phyloP scores from a whole-genome alignment of 495 filamentous ascomycete species.

The Daldinia vernicosa region DNA sequence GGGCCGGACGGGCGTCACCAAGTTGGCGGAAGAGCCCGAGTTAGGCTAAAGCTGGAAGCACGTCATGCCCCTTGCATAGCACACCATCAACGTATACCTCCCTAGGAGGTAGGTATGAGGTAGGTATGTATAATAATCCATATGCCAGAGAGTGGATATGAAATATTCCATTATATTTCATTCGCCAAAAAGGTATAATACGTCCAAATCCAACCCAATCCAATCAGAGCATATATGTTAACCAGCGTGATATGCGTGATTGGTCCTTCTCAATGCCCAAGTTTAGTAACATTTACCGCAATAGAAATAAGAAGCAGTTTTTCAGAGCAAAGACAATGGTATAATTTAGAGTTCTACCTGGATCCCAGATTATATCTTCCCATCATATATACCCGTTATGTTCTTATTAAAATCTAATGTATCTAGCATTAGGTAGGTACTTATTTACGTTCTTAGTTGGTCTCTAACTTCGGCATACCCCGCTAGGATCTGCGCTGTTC shows the following conservation, averaged over 20 bases:
- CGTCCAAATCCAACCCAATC: neutral
- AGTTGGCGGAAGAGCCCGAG: neutral
- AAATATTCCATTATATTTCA: neutral
- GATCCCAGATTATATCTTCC: neutral
- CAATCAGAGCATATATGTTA: no score
- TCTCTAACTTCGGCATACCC: slow-evolving; percentile 47
- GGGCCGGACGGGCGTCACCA: neutral
- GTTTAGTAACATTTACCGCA: no score
- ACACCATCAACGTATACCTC: slow-evolving; percentile 20
- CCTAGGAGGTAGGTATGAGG: no score
- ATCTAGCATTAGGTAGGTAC: no score
- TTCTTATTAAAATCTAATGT: neutral
- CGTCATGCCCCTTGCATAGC: slow-evolving; percentile 25
- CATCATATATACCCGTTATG: neutral
- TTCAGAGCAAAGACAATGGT: neutral
- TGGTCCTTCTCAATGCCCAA: no score
- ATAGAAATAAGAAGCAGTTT: no score
- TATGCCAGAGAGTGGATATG: neutral
- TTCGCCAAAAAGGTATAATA: neutral
- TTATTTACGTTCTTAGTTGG: slow-evolving; percentile 41
- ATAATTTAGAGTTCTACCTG: neutral
- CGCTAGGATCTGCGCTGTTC: slow-evolving; percentile 47
- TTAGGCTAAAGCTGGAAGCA: slow-evolving; percentile 23
- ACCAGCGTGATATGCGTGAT: no score
- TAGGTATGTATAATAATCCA: neutral